These are phyloP conservation scores for Microbotryomycetes sp. DNA, from an alignment of 1,284 basidiomycete genomes.

Conservation along the genomic window DNA sequence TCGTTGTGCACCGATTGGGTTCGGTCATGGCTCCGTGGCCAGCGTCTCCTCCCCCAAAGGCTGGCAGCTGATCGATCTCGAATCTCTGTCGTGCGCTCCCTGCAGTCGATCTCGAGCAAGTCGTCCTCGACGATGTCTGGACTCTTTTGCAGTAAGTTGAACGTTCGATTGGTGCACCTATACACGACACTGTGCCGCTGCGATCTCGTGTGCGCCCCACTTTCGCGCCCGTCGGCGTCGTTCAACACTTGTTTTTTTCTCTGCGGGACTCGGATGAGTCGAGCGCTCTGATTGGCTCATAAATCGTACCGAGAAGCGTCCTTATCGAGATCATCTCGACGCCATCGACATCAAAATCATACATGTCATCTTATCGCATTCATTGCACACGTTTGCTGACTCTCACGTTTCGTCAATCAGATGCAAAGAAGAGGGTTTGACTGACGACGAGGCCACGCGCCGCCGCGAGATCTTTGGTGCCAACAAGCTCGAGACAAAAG, in stretches of 20 bases:
- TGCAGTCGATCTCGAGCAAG: conserved; percentile 97
- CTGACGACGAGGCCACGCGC: conserved; percentile 64
- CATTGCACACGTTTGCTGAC: neutral
- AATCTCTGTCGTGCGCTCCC: conserved; percentile 63
- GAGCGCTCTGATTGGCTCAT: too few species aligned
- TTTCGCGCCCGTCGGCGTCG: neutral
- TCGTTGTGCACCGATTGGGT: too few species aligned
- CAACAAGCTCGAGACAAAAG: conserved; percentile 87
- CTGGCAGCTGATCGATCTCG: neutral
- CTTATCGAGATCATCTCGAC: too few species aligned
- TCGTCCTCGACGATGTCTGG: conserved; percentile 95
- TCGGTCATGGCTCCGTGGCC: too few species aligned
- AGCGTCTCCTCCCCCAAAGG: neutral
- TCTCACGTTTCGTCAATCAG: conserved; percentile 5
- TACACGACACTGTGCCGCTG: too few species aligned
- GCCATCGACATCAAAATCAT: too few species aligned
- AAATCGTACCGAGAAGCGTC: neutral
- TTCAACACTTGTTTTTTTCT: neutral
- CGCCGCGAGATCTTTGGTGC: conserved; percentile 93
- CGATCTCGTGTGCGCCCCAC: too few species aligned
- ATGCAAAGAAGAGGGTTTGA: conserved; percentile 65
- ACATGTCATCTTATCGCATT: neutral
- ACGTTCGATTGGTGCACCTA: too few species aligned
- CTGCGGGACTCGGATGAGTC: neutral
- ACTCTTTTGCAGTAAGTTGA: conserved; percentile 85